phyloP scores from a whole-genome alignment of 176 grass and related monocot genomes.

The Lolium perenne region DNA sequence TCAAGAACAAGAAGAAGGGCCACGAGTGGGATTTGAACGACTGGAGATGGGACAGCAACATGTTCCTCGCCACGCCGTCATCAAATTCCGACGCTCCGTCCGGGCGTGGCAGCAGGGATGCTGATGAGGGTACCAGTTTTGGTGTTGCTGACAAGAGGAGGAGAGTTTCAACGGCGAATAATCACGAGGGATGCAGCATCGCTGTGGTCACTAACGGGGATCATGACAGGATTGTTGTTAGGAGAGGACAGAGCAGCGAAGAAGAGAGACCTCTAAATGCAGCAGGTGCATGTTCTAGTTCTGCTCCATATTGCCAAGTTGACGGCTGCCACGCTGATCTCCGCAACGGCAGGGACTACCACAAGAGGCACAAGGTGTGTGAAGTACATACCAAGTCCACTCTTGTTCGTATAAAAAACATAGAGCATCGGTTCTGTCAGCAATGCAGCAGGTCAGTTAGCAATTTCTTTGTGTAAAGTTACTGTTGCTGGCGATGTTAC shows the following conservation, averaged over 20 bases:
- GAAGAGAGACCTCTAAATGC: slow-evolving; percentile 44
- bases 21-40: slow-evolving; percentile 65
- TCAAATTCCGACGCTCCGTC: slow-evolving; percentile 17
- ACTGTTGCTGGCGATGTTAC: background rate
- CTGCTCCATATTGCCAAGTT: slow-evolving; percentile 65
- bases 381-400: slow-evolving; percentile 68
- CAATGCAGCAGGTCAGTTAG: slow-evolving; percentile 84
- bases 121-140: slow-evolving; percentile 42
- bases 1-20: slow-evolving; percentile 47
- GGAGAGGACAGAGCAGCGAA: slow-evolving; percentile 34
- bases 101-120: slow-evolving; percentile 43
- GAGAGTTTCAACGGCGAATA: slow-evolving; percentile 49
- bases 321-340: slow-evolving; percentile 65
- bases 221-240: background rate
- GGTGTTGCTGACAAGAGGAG: slow-evolving; percentile 60
- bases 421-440: slow-evolving; percentile 83
- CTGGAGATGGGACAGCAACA: slow-evolving; percentile 58
- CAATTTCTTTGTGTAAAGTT: slow-evolving; percentile 40
- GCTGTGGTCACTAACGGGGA: slow-evolving; percentile 4
- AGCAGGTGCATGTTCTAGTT: slow-evolving; percentile 43
- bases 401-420: slow-evolving; percentile 45
- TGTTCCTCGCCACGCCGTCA: slow-evolving; percentile 54
- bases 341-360: slow-evolving; percentile 66
- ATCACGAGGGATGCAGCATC: slow-evolving; percentile 44
- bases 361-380: slow-evolving; percentile 86